Base-by-base conservation (phyloP, 1,284 basidiomycete genomes). In the Veloboletus limbatus region DNA sequence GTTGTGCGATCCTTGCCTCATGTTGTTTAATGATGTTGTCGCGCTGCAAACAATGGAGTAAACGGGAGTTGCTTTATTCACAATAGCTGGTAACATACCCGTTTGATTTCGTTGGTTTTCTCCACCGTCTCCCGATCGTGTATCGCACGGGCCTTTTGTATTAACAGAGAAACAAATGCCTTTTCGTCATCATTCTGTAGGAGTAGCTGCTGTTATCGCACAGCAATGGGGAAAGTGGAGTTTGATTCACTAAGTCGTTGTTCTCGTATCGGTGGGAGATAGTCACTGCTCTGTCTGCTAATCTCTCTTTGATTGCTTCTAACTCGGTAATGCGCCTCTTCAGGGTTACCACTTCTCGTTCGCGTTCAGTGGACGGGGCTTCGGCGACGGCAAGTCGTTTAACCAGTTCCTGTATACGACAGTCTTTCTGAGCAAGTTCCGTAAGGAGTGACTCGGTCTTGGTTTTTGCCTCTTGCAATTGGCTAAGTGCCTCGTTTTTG, bases 101-200 rank as follows among this genome's bases (percentile, higher is more conserved):
- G 62, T 49, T 73, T 73, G 24, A 81, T 68, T 43, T 79, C 76
- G 52, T 80, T 77, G 38, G 68, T 68, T 56, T 78, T 81, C 30
- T 64, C 69, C 17, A 78, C 69, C 22, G 73, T 64, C 18, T 74
- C 72, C 40, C 75, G 69, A 53, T 78, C 77, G 52, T 78, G 70
- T 25, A 73, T 59, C 11, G 69, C 64, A 43, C 71, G 66, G 8
- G 72, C 67, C 37, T 71, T 60, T 35, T 63, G 63, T 50, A 75
- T 67, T 28, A 81, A 53, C 36, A 65, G 59, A 36, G 68, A 60
- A 11, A 76, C 71, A 39, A 81, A 69, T 6, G 60, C 67, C 54
- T 69, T 75, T 56, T 81, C 78, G 14, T 68, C 54, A 34, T 75
- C 70, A 36, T 66, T 72, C 78, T 81, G 46, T 49, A 52, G 18